Percentiles rank a stretch among this genome's conserved stretches.
phyloP scores from a whole-genome alignment of 1,284 basidiomycete genomes.

The Coniferiporia weirii region DNA sequence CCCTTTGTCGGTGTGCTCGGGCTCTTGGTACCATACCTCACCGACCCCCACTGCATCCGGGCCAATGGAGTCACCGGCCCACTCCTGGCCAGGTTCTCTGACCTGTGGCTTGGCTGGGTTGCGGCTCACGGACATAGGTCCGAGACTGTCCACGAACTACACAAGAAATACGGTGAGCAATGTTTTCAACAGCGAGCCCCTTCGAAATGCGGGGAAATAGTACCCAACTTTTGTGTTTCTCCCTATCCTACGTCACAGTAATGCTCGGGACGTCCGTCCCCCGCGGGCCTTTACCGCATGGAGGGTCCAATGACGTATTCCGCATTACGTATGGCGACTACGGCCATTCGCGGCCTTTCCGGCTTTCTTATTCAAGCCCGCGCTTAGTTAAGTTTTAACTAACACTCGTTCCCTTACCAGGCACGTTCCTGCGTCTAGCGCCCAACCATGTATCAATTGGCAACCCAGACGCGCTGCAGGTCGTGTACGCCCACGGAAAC shows the following conservation, averaged over 20 bases:
- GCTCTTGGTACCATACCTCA: constrained; percentile 54
- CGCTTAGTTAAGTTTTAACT: too few species aligned
- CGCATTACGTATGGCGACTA: too few species aligned
- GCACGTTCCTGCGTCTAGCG: constrained; percentile 78
- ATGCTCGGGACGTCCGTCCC: too few species aligned
- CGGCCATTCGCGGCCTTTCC: too few species aligned
- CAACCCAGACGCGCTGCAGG: constrained; percentile 69
- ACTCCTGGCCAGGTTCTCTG: constrained; percentile 66
- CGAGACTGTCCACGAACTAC: constrained; percentile 70
- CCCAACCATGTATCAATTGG: constrained; percentile 85
- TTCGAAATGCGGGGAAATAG: too few species aligned
- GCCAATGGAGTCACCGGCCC: constrained; percentile 61
- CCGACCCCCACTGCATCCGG: constrained; percentile 56
- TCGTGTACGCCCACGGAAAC: constrained; percentile 77
- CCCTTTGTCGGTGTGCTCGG: constrained; percentile 24
- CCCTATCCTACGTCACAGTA: too few species aligned
- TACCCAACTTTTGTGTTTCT: too few species aligned
- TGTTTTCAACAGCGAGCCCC: too few species aligned
- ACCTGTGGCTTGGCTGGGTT: constrained; percentile 71
- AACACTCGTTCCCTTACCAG: constrained; percentile 31
- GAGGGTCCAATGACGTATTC: too few species aligned
- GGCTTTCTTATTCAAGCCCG: too few species aligned
- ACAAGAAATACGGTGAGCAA: constrained; percentile 64
- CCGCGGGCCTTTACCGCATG: too few species aligned
- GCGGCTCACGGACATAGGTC: constrained; percentile 70